Conservation (phyloP, 305 asterid species). For the Fraxinus xanthoxyloides region DNA sequence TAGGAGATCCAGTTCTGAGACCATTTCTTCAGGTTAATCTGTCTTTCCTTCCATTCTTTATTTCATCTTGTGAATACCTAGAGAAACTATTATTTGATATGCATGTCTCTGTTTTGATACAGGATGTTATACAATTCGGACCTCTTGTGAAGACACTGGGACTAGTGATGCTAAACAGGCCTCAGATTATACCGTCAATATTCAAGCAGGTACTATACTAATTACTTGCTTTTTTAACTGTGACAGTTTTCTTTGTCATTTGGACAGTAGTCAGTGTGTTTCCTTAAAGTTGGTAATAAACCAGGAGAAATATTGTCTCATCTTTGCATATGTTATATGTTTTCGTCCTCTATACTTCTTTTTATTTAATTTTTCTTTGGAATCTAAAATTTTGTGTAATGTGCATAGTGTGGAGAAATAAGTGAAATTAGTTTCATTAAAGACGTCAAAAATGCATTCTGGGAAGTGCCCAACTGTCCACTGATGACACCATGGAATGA, state of each 20-base stretch:
- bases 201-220: conserved; percentile 61
- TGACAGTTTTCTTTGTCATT: not conserved
- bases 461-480: not conserved
- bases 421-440: not conserved
- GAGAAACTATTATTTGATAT: conserved; percentile 13
- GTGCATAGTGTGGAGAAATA: not conserved
- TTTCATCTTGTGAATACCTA: not conserved
- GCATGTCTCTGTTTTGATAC: conserved; percentile 9
- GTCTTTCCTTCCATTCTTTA: not conserved
- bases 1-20: conserved; percentile 92
- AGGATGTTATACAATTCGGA: conserved; percentile 95
- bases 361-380: not conserved
- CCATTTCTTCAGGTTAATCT: conserved; percentile 89
- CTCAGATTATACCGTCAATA: conserved; percentile 74
- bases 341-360: not conserved
- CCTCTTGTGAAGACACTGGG: conserved; percentile 91
- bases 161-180: conserved; percentile 63
- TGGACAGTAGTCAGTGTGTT: not conserved
- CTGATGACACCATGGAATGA: not conserved
- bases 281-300: not conserved
- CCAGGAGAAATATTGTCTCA: not conserved
- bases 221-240: not conserved
- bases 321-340: not conserved
- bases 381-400: not conserved
- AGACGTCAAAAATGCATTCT: not conserved